Evolutionary conservation across 129 eudicot species (phyloP), one percentile per base, ranked within the genome.

Genomic region (Deinandra increscens): DNA sequence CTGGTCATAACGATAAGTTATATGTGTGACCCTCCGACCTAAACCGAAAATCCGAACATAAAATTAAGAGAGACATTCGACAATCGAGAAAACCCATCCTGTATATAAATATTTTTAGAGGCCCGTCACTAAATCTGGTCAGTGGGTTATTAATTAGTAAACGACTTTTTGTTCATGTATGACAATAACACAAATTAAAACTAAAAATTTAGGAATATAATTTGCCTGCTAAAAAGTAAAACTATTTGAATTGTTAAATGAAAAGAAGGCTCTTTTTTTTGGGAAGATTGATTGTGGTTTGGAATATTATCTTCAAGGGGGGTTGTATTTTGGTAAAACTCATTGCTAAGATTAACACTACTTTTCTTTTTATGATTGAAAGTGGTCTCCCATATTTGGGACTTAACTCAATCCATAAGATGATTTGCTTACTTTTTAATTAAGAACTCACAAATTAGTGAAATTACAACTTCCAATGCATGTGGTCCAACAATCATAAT

Each of bases 211-310:
- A 6, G 19, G 51, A 45, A 45, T 45, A 14, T 45, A 0, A 36
- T 36, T 1, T 36, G 39, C 39, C 5, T 33, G 37, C 13, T 45
- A 45, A 45, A 45, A 14, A 45, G 51, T 45, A 45, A 50, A 50
- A 42, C 31, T 1, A 50, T 17, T 50, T 50, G 11, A 50, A 50
- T 18, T 50, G 4, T 41, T 4, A 66, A 29, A 29, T 49, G 15
- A 46, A 46, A 67, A 48, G 59, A n/a, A 33, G 10, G 12, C 44
- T 15, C 39, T 46, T 42, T 63, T n/a, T 46, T n/a, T 33, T 42
- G 14, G 5, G 15, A 46, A 48, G 58, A 51, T 19, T 51, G 41
- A 65, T 65, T 45, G 23, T 66, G 71, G 22, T 66, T 66, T 66
- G 42, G 59, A 44, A 66, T 45, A 66, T 43, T 12, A 45, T 66